Evolutionary conservation across 2,329 filamentous ascomycete genomes (phyloP), one percentile per base, ranked within the genome.

Genomic region (Sporothrix luriei): DNA sequence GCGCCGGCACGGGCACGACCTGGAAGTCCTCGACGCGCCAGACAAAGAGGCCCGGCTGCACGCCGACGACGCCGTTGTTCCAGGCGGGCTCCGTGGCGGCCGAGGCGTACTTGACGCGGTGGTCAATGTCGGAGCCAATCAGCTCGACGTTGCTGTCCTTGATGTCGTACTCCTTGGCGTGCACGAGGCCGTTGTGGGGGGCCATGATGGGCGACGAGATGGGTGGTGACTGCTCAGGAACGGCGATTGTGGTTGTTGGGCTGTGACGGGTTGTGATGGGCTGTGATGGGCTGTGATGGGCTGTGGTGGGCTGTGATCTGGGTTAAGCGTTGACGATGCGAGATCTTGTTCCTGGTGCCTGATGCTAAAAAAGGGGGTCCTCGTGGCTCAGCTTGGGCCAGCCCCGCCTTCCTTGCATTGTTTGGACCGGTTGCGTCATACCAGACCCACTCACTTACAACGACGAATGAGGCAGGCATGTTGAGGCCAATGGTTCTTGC

Each of bases 11-110:
- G 2, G 85, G 78, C 38, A 90, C 79, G 4, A 91, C 87, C 74
- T 88, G 80, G 74, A 91, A 91, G 68, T 88, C 80, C 75, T 91
- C 88, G 73, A 91, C 88, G 71, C 88, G 87, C 88, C 88, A 91
- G 72, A 90, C 79, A 72, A 81, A 80, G 3, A 91, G 81, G 0
- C 88, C 88, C 0, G 86, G 76, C 16, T 79, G 74, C 49, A 79
- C 73, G 46, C 88, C 87, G 55, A 90, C 78, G 49, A 76, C 75
- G 68, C 84, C 85, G 71, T 87, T 82, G 74, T 89, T 87, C 89
- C 89, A 91, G 10, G 89, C 88, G 0, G 89, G 89, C 73, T 91
- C 89, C 6, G 85, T 85, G 10, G 82, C 78, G 3, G 89, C 88
- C 13, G 88, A 90, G 71, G 86, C 85, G 81, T 89, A 85, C 76